phyloP scores from a whole-genome alignment of 257 asterid species.

The Solanum chilense region DNA sequence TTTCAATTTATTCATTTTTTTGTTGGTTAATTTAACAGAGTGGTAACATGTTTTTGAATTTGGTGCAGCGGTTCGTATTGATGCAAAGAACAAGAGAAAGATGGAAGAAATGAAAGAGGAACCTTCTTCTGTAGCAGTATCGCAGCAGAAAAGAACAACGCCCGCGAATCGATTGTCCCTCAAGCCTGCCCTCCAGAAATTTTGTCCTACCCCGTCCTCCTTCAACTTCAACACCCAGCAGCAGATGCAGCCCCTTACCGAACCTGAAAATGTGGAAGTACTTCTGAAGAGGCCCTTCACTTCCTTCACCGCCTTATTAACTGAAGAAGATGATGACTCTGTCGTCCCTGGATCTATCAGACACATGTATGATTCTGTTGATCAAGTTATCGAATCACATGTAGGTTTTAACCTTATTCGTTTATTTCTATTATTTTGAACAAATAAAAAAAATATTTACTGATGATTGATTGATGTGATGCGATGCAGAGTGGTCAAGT shows the following conservation, averaged over 20 bases:
- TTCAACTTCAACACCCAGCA: background rate
- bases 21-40: background rate
- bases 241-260: background rate
- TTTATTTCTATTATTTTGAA: background rate
- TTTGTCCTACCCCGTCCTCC: background rate
- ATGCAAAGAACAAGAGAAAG: background rate
- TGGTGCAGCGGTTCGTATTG: background rate
- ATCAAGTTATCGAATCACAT: constrained; percentile 10
- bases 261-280: background rate
- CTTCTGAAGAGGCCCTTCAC: background rate
- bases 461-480: background rate
- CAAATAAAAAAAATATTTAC: no score
- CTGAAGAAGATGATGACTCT: background rate
- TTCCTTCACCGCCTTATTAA: background rate
- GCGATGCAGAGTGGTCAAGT: constrained; percentile 29
- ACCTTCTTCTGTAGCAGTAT: background rate
- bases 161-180: background rate
- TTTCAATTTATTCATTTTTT: background rate
- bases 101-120: background rate
- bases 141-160: background rate
- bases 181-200: background rate
- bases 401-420: background rate
- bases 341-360: background rate
- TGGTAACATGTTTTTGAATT: background rate
- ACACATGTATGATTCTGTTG: background rate